A percentile compares a stretch with the other conserved stretches of the same genome.
phyloP scores from a whole-genome alignment of 257 asterid species.

The Forsythia suspensa region DNA sequence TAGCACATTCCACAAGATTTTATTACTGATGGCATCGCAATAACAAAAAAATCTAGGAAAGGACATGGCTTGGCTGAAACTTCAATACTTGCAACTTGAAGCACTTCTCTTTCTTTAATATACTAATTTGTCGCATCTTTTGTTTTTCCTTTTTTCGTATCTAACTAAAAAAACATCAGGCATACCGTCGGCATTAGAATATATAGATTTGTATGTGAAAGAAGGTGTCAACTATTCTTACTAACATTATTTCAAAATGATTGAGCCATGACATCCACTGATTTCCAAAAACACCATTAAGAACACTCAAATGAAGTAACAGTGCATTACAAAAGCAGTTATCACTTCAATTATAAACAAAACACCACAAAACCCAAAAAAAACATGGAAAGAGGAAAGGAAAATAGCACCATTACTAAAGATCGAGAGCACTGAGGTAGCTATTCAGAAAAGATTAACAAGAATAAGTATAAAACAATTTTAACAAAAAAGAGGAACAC shows the following conservation, averaged over 20 bases:
- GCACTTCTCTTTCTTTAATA: background rate
- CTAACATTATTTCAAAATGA: background rate
- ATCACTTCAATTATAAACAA: background rate
- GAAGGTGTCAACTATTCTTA: background rate
- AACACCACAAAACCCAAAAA: too few relatives aligned
- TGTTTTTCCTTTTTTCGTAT: background rate
- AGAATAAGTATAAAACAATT: background rate
- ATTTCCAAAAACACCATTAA: background rate
- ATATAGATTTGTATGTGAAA: background rate
- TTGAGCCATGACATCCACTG: background rate
- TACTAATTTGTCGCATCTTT: background rate
- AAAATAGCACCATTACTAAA: background rate
- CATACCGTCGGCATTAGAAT: background rate
- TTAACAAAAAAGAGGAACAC: background rate
- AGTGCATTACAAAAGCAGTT: background rate
- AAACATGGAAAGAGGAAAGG: background rate
- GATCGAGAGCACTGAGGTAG: background rate
- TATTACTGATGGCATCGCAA: slow-evolving; percentile 14
- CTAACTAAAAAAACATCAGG: background rate
- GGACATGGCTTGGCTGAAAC: slow-evolving; percentile 9
- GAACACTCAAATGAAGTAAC: background rate
- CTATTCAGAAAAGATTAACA: background rate
- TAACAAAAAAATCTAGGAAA: slow-evolving; percentile 10
- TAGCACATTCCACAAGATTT: slow-evolving; percentile 10
- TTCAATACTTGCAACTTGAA: background rate